These are phyloP conservation scores for Auriculariales sp. DNA, from an alignment of 768 basidiomycete species.

Conservation along the genomic window DNA sequence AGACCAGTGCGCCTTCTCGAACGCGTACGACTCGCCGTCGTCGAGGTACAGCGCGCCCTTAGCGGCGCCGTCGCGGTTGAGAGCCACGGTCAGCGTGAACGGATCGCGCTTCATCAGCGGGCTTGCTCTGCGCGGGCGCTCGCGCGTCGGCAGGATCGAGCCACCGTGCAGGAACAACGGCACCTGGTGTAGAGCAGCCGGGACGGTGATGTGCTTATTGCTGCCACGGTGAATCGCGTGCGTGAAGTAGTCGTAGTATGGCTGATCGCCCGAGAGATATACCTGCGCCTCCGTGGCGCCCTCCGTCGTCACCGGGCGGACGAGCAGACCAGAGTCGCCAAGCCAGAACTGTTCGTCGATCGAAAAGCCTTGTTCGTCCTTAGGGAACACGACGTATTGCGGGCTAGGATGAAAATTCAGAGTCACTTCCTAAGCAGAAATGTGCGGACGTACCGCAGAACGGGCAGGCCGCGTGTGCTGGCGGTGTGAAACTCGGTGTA, in stretches of 20 bases:
- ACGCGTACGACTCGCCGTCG: slow-evolving; percentile 74
- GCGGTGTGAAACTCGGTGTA: slow-evolving; percentile 95
- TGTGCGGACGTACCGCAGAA: slow-evolving; percentile 49
- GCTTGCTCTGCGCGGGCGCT: slow-evolving; percentile 76
- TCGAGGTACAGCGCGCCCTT: slow-evolving; percentile 86
- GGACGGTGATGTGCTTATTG: slow-evolving; percentile 58
- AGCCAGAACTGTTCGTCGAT: slow-evolving; percentile 93
- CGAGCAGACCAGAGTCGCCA: slow-evolving; percentile 74
- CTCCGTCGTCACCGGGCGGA: slow-evolving; percentile 76
- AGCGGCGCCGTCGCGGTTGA: slow-evolving; percentile 45
- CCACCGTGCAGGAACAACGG: slow-evolving; percentile 86
- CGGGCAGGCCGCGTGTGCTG: slow-evolving; percentile 63
- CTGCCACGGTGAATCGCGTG: slow-evolving; percentile 51
- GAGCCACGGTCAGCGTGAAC: slow-evolving; percentile 77
- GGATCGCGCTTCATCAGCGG: slow-evolving; percentile 84
- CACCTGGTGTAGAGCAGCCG: slow-evolving; percentile 63
- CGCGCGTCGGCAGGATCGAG: slow-evolving; percentile 75
- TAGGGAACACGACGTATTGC: slow-evolving; percentile 90
- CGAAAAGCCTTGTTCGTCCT: slow-evolving; percentile 70
- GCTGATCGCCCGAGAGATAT: slow-evolving; percentile 71
- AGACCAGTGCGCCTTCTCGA: slow-evolving; percentile 69
- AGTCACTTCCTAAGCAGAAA: background rate
- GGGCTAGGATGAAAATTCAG: slow-evolving; percentile 45
- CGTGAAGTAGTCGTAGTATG: slow-evolving; percentile 91
- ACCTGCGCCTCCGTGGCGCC: slow-evolving; percentile 55